Evolutionary conservation across 2,329 filamentous ascomycete genomes (phyloP).

Genomic region (Colletotrichum higginsianum): DNA sequence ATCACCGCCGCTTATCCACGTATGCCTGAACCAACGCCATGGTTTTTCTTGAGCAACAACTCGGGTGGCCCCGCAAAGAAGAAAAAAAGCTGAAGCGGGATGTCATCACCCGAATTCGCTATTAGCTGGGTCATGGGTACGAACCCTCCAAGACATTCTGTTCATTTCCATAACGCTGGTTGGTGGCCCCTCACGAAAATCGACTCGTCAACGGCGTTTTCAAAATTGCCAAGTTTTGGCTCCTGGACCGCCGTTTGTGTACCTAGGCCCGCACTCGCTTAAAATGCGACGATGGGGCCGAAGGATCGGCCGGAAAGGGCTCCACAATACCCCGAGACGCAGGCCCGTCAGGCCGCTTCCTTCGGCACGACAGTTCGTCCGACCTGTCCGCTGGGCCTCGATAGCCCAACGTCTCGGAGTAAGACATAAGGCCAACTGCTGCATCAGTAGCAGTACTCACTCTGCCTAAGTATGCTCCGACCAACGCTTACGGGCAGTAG

Average conservation of each 20-base stretch:
- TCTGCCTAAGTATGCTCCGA: background rate
- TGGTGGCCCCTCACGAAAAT: background rate
- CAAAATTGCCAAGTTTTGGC: background rate
- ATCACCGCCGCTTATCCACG: too few species aligned
- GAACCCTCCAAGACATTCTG: background rate
- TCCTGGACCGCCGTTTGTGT: too few species aligned
- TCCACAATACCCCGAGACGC: constrained; percentile 21
- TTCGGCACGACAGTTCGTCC: constrained; percentile 35
- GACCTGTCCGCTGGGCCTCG: constrained; percentile 1
- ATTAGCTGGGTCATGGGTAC: background rate
- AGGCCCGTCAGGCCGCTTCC: constrained; percentile 10
- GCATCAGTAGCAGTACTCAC: background rate
- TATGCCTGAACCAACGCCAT: background rate
- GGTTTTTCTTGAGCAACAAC: background rate
- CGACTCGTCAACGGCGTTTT: background rate
- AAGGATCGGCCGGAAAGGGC: constrained; percentile 1
- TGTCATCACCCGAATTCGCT: background rate
- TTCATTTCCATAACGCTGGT: background rate
- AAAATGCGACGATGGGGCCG: background rate
- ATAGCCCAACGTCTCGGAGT: too few species aligned
- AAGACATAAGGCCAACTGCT: too few species aligned
- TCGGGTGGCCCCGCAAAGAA: background rate
- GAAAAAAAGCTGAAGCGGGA: background rate
- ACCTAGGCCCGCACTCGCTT: background rate
- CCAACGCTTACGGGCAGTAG: background rate